Evolutionary conservation across 441 rosid species (phyloP).

Genomic region (Populus tomentosa): DNA sequence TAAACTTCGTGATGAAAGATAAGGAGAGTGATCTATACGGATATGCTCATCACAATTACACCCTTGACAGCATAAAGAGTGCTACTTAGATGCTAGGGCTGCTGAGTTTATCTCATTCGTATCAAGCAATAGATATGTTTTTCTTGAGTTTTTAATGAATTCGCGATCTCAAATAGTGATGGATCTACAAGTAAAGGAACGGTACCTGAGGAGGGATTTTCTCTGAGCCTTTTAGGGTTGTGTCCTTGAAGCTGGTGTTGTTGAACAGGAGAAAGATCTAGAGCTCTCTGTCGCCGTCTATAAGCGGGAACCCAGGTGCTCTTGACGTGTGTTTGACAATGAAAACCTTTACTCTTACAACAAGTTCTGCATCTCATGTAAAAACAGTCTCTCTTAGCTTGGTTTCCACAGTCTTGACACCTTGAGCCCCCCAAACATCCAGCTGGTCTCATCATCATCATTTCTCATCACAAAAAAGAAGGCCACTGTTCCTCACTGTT

Average conservation of each 20-base stretch:
- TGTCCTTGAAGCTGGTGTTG: conserved; percentile 26
- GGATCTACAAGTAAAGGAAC: neutral
- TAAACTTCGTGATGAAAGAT: neutral
- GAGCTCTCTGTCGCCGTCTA: conserved; percentile 67
- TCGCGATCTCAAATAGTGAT: neutral
- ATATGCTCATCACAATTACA: neutral
- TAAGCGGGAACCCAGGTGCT: conserved; percentile 97
- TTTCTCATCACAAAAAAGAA: neutral
- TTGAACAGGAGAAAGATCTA: conserved; percentile 18
- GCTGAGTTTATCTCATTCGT: neutral
- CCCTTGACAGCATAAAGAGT: neutral
- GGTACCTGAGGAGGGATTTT: conserved; percentile 29
- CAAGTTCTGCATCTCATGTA: conserved; percentile 90
- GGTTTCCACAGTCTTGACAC: conserved; percentile 90
- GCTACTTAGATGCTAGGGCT: neutral
- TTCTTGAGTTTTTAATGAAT: neutral
- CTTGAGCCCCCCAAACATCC: conserved; percentile 36
- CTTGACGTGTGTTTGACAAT: conserved; percentile 77
- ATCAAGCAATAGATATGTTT: neutral
- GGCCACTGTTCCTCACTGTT: neutral
- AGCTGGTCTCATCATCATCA: conserved; percentile 25
- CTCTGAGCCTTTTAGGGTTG: conserved; percentile 53
- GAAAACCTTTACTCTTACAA: conserved; percentile 81
- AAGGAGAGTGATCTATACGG: neutral
- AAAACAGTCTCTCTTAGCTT: conserved; percentile 79